Percentiles rank a stretch among this genome's conserved stretches.
These are phyloP conservation scores for Wallemia mellicola DNA, from an alignment of 1,284 basidiomycete species.

Conservation along the genomic window DNA sequence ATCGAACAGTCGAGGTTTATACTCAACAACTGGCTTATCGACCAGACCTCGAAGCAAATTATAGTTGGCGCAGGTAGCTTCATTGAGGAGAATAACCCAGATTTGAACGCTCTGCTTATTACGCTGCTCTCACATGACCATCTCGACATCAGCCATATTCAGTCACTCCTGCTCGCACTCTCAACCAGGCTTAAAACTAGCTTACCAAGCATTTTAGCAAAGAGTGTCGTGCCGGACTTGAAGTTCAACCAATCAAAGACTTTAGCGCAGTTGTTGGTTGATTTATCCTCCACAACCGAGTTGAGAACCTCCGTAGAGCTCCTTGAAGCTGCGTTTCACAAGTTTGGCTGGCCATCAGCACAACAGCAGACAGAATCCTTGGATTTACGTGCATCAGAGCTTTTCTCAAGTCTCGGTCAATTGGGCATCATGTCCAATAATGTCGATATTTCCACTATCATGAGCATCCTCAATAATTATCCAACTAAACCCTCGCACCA, in stretches of 20 bases:
- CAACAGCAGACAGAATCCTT: not conserved
- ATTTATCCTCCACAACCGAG: not conserved
- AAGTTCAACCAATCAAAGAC: not conserved
- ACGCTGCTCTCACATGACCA: not conserved
- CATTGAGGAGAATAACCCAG: not conserved
- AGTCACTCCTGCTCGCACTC: not conserved
- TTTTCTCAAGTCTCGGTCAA: slow-evolving; percentile 2
- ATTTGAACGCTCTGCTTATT: not conserved
- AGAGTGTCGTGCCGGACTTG: not conserved
- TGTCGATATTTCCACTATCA: not conserved
- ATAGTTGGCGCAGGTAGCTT: not conserved
- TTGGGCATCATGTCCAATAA: slow-evolving; percentile 4
- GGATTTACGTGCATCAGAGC: not conserved
- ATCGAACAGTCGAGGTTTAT: not conserved
- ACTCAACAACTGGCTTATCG: slow-evolving; percentile 4
- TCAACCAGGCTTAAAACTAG: not conserved
- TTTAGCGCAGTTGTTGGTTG: not conserved
- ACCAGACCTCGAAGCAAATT: slow-evolving; percentile 4
- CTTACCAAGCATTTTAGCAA: not conserved
- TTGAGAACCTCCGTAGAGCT: not conserved
- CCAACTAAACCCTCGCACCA: slow-evolving; percentile 17
- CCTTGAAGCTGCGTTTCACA: not conserved
- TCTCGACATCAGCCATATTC: not conserved
- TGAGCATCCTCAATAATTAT: slow-evolving; percentile 28
- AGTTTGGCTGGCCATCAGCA: not conserved